Base-by-base conservation (phyloP, 1,284 basidiomycete species). In the Moesziomyces sp. region DNA sequence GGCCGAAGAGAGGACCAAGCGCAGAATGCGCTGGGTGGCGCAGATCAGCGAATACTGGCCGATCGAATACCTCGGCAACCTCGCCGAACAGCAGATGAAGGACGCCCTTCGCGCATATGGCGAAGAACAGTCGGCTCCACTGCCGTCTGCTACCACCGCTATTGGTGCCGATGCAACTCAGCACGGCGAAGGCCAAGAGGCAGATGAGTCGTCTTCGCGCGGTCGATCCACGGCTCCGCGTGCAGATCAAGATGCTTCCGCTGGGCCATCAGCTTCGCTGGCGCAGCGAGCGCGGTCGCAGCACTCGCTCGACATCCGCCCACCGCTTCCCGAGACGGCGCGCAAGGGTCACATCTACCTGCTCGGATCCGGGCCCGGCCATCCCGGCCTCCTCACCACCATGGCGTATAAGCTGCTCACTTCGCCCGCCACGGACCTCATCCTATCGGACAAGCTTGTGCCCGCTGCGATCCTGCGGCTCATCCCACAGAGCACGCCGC, bases 381-480 rank as follows among this genome's bases (percentile, higher is more conserved):
- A 97, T 77, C 94, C 96, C 0, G 91, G 91, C 1, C 88, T 98
- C 13, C 89, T 98, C 48, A 98, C 96, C 1, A 86, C 93, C 9
- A 91, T 94, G 0, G 93, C 94, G 0, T 92, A 92, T 75, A 88
- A 88, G 19, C 90, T 92, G 0, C 88, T 99, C 48, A 93, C 91
- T 3, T 83, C 84, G 11, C 54, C 80, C 16, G 88, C 90, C 10
- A 92, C 94, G 1, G 90, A 95, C 69, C 86, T 97, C 40, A 91
- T 98, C 21, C 88, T 98, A 5, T 93, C 93, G 10, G 96, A 98
- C 87, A 99, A 99, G 83, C 91, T 99, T n/a, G 96, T 98, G 0
- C 96, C 96, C 0, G 88, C 91, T 8, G 90, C 91, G 14, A 92
- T 98, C 18, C 90, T 99, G 28, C 89, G 88, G 0, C 87, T 97